Conservation (phyloP, 805 yeast species). For the Starmera caribaea region DNA sequence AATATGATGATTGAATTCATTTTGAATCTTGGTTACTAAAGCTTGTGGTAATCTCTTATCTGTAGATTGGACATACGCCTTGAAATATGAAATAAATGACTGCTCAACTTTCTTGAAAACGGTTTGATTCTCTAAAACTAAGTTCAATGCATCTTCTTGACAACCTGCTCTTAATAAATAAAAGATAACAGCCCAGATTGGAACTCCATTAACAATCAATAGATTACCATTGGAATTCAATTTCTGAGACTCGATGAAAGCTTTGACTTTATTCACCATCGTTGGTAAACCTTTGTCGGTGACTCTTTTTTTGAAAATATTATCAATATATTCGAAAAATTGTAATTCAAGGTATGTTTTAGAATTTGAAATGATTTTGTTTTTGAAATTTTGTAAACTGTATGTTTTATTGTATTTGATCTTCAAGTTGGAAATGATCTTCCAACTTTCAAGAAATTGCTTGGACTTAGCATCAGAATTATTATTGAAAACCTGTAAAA, state of each 20-base stretch:
- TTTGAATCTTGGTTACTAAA: conserved; percentile 55
- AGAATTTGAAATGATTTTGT: conserved; percentile 42
- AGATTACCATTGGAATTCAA: conserved; percentile 38
- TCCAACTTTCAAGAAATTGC: conserved; percentile 70
- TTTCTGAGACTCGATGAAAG: conserved; percentile 41
- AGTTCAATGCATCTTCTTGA: conserved; percentile 64
- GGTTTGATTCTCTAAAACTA: conserved; percentile 52
- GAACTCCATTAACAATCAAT: conserved; percentile 67
- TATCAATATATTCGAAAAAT: conserved; percentile 66
- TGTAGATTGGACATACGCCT: conserved; percentile 50
- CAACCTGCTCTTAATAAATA: conserved; percentile 82
- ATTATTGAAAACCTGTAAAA: conserved; percentile 48
- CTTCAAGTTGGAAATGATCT: conserved; percentile 39
- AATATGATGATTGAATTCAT: conserved; percentile 80
- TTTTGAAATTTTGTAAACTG: conserved; percentile 11
- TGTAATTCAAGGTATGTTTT: conserved; percentile 61
- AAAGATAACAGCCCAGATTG: conserved; percentile 91
- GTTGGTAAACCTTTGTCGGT: conserved; percentile 61
- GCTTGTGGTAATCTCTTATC: conserved; percentile 54
- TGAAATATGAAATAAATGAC: conserved; percentile 71
- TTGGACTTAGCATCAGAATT: conserved; percentile 56
- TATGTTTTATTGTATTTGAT: conserved; percentile 9
- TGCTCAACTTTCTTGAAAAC: conserved; percentile 80
- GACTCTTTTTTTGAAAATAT: conserved; percentile 44
- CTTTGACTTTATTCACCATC: conserved; percentile 59